A percentile compares a stretch with the other conserved stretches of the same genome.
Evolutionary conservation across 164 flowering plant species (phyloP).

Genomic region (Chloranthus sessilifolius): DNA sequence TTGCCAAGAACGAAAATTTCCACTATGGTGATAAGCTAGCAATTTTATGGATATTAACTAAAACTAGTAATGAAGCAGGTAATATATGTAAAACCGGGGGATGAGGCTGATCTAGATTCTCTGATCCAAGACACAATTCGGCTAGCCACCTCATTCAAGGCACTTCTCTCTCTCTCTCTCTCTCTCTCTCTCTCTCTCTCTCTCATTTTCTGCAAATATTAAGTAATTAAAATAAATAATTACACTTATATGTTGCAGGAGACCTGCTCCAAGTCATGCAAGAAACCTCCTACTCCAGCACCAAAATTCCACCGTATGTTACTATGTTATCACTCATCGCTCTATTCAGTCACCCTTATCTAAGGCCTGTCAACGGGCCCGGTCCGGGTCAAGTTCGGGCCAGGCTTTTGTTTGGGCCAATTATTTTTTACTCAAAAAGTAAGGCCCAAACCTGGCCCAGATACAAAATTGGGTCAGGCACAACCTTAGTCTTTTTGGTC

Average conservation of each 20-base stretch:
- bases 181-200: background rate
- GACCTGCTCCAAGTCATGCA: conserved; percentile 75
- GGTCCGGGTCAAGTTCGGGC: background rate
- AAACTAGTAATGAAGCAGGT: no score
- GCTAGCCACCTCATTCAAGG: conserved; percentile 55
- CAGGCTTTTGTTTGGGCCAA: background rate
- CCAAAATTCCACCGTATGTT: conserved; percentile 51
- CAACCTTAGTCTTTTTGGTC: no score
- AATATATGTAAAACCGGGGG: conserved; percentile 78
- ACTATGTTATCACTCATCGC: background rate
- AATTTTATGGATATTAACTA: no score
- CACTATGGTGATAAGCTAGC: no score
- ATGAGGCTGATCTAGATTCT: conserved; percentile 75
- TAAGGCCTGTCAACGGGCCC: no score
- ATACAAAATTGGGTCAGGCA: background rate
- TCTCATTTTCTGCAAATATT: background rate
- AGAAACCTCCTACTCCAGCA: conserved; percentile 55
- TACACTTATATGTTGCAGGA: conserved; percentile 41
- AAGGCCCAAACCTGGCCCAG: background rate
- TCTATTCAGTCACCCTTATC: background rate
- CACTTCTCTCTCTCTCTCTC: conserved; percentile 12
- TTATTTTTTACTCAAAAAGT: background rate
- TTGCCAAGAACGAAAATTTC: no score
- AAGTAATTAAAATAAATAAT: background rate
- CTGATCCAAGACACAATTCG: conserved; percentile 72